These are phyloP conservation scores for Sporothrix schenckii DNA, from an alignment of 2,329 filamentous ascomycete genomes.

Conservation along the genomic window DNA sequence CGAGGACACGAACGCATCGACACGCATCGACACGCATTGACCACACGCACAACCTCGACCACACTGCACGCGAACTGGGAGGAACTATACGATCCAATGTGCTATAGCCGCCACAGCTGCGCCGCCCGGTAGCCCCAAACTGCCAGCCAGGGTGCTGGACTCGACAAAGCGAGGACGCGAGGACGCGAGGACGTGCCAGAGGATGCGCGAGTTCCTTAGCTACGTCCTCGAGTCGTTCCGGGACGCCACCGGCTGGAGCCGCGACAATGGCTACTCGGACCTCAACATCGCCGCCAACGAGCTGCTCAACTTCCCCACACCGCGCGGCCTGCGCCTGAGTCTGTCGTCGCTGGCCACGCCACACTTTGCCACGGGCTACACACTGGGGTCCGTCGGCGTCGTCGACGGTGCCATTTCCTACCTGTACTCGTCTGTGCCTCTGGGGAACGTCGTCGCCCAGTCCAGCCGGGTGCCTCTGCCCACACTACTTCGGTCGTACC, in stretches of 20 bases:
- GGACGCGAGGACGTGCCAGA: background rate
- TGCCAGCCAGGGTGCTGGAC: background rate
- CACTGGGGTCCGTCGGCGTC: conserved; percentile 82
- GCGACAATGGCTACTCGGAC: conserved; percentile 87
- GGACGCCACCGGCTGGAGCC: conserved; percentile 82
- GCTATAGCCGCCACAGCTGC: conserved; percentile 6
- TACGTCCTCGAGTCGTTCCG: conserved; percentile 92
- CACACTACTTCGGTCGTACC: conserved; percentile 78
- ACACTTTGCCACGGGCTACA: conserved; percentile 93
- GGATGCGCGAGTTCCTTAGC: conserved; percentile 96
- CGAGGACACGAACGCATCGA: background rate
- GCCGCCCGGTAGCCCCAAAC: conserved; percentile 8
- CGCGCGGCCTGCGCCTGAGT: conserved; percentile 79
- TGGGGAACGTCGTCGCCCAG: conserved; percentile 66
- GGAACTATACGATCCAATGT: conserved; percentile 25
- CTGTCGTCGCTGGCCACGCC: conserved; percentile 89
- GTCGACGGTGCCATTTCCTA: conserved; percentile 98
- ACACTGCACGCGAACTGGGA: background rate
- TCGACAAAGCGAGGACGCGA: background rate
- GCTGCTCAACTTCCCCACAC: conserved; percentile 85
- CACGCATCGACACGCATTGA: background rate
- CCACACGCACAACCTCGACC: background rate
- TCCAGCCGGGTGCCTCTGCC: conserved; percentile 77
- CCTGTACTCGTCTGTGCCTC: conserved; percentile 84
- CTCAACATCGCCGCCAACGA: conserved; percentile 83